Percentiles rank a stretch among this genome's conserved stretches.
phyloP scores from a whole-genome alignment of 805 yeast species.

The Kuraishia floccosa region DNA sequence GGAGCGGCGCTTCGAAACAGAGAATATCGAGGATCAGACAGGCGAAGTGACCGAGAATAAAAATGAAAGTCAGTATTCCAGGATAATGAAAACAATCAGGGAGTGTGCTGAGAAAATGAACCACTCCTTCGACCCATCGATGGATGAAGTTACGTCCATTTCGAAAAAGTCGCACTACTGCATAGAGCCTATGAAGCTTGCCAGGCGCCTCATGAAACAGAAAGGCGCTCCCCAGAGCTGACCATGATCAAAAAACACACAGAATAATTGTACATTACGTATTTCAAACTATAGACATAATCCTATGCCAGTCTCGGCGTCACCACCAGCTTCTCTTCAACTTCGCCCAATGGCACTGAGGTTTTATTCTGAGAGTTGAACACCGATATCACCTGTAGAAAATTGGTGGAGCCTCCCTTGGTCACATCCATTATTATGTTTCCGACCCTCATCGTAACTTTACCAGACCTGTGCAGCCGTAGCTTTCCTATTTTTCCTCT shows the following conservation, averaged over 20 bases:
- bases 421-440: constrained; percentile 56
- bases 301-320: constrained; percentile 32
- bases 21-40: constrained; percentile 1
- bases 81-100: constrained; percentile 30
- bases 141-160: constrained; percentile 51
- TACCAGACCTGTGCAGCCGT: constrained; percentile 78
- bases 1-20: no score
- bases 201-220: constrained; percentile 10
- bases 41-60: constrained; percentile 2
- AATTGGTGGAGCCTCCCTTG: constrained; percentile 57
- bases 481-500: constrained; percentile 47
- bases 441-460: constrained; percentile 64
- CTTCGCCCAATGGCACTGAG: constrained; percentile 40
- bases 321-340: constrained; percentile 44
- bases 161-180: constrained; percentile 56
- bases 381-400: constrained; percentile 61
- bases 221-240: no score
- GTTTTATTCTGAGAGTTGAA: constrained; percentile 24
- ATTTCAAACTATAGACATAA: no score
- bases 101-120: constrained; percentile 38
- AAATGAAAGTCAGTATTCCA: constrained; percentile 24
- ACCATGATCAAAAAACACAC: no score
- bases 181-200: constrained; percentile 36
- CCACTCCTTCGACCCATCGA: constrained; percentile 30
- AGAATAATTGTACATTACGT: no score